A percentile compares a stretch with the other conserved stretches of the same genome.
phyloP scores from a whole-genome alignment of 805 yeast genomes.

The Danielozyma ontarioensis region DNA sequence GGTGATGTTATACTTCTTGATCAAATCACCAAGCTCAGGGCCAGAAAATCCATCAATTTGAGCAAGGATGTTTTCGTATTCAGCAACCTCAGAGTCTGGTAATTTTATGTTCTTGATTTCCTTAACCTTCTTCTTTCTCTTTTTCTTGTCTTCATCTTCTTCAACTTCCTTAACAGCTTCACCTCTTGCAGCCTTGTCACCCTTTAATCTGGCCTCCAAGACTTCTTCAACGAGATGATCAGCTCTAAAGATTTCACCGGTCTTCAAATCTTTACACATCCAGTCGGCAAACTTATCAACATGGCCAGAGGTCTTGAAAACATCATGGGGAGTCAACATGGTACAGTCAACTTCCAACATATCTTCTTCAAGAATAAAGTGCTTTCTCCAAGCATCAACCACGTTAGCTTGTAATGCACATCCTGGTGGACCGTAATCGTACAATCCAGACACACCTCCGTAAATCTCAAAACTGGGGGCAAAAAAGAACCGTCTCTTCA shows the following conservation, averaged over 20 bases:
- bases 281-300: conserved; percentile 98
- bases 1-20: conserved; percentile 73
- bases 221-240: conserved; percentile 98
- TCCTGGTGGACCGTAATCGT: conserved; percentile 99
- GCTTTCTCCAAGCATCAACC: conserved; percentile 95
- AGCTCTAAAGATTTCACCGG: conserved; percentile 98
- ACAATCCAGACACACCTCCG: conserved; percentile 97
- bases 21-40: conserved; percentile 83
- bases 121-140: conserved; percentile 76
- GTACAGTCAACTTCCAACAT: conserved; percentile 98
- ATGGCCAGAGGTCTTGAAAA: conserved; percentile 97
- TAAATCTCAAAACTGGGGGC: conserved; percentile 97
- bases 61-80: conserved; percentile 83
- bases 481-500: conserved; percentile 93
- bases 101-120: conserved; percentile 87
- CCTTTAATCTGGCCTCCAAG: conserved; percentile 90
- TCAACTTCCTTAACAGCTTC: conserved; percentile 45
- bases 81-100: conserved; percentile 72
- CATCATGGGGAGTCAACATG: conserved; percentile 97
- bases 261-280: conserved; percentile 95
- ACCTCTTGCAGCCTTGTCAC: conserved; percentile 97
- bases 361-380: conserved; percentile 94
- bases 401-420: conserved; percentile 97
- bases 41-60: conserved; percentile 96
- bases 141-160: conserved; percentile 64